Evolutionary conservation across 139 green algal genomes (phyloP), one percentile per base, ranked within the genome.

Genomic region (Trebouxia sp.): DNA sequence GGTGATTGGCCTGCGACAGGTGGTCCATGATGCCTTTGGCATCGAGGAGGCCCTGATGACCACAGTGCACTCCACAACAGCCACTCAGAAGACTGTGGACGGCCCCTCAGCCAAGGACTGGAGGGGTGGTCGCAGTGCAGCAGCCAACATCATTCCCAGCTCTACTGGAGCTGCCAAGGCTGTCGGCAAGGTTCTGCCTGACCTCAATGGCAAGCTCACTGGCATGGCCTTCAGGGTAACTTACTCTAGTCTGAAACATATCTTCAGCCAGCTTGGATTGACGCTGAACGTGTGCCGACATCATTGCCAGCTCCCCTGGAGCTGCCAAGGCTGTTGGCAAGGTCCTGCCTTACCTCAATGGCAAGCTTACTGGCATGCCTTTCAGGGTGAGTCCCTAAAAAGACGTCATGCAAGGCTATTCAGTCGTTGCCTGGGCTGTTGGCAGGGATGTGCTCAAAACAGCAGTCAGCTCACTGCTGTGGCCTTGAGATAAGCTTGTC

Each of bases 331-430:
- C 93, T 1, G 92, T 95, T 26, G 91, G 90, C 82, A 90, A 92
- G 82, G 94, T 99, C 41, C 92, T 99, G 43, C 96, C 96, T 9
- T 87, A 96, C 76, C 93, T 99, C 0, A 97, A 99, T 81, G 96
- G 96, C 88, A 99, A 98, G 91, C 90, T 99, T 17, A 99, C 96
- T 0, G 96, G 96, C 82, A 99, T 99, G 96, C 91, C 96, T 15
- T 99, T 99, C 94, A 80, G 74, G 48, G 47, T 65, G n/a, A 48
- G 47, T 26, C 2, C 8, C 32, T 24, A 28, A n/a, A n/a, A n/a
- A n/a, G n/a, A n/a, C n/a, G n/a, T n/a, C n/a, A n/a, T n/a, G n/a
- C n/a, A n/a, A n/a, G n/a, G n/a, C n/a, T n/a, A n/a, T n/a, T n/a
- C n/a, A n/a, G n/a, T n/a, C n/a, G n/a, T n/a, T n/a, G n/a, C n/a